Percentiles rank a stretch among this genome's conserved stretches.
phyloP scores from a whole-genome alignment of 257 asterid species.

The Fraxinus americana region DNA sequence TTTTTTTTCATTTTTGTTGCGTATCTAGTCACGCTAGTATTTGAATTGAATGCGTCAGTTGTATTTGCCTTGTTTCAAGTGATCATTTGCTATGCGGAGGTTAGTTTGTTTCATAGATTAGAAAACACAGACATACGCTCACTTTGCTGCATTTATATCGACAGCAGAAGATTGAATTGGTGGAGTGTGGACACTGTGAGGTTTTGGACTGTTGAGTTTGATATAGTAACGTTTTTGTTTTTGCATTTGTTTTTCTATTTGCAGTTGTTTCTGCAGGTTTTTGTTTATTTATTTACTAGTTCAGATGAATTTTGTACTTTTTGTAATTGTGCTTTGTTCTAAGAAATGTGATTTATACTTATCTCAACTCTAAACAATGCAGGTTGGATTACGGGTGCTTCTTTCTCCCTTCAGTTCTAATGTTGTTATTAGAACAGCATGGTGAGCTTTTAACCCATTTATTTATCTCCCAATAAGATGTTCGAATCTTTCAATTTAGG shows the following conservation, averaged over 20 bases:
- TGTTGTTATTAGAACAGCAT: constrained; percentile 79
- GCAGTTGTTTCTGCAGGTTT: background rate
- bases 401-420: constrained; percentile 80
- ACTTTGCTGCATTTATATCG: background rate
- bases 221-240: background rate
- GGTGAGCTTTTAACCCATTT: constrained; percentile 54
- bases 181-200: background rate
- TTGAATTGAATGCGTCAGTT: background rate
- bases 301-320: background rate
- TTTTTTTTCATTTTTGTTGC: background rate
- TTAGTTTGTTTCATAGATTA: background rate
- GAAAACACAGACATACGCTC: background rate
- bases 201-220: background rate
- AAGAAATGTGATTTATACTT: constrained; percentile 18
- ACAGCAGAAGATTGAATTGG: background rate
- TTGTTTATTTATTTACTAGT: background rate
- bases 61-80: background rate
- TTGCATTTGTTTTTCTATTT: background rate
- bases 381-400: constrained; percentile 81
- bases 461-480: background rate
- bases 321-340: background rate
- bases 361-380: constrained; percentile 25
- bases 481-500: background rate
- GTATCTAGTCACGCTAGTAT: background rate
- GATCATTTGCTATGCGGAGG: background rate